Percentiles rank a stretch among this genome's conserved stretches.
These are phyloP conservation scores for Arxiozyma slooffiae DNA, from an alignment of 1,139 yeast genomes.

Conservation along the genomic window DNA sequence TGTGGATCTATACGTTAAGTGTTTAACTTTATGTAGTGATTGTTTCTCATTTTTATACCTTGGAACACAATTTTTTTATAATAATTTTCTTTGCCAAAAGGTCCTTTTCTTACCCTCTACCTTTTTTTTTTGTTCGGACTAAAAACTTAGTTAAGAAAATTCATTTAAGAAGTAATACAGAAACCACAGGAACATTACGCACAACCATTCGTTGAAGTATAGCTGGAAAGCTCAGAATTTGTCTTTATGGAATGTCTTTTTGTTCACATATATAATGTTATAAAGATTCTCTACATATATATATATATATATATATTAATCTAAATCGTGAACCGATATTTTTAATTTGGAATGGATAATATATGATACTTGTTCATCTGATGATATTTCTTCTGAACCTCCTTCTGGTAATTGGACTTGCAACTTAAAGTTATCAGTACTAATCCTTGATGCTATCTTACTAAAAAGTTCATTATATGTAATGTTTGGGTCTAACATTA, in stretches of 20 bases:
- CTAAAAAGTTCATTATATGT: conserved; percentile 51
- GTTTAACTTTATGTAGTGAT: no score
- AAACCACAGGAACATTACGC: not conserved
- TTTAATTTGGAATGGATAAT: conserved; percentile 31
- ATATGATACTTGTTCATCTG: conserved; percentile 29
- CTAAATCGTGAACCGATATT: conserved; percentile 27
- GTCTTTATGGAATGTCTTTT: not conserved
- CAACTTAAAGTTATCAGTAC: conserved; percentile 31
- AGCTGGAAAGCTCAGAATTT: no score
- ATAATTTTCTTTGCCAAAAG: no score
- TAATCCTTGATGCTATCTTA: conserved; percentile 58
- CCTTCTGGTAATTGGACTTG: conserved; percentile 27
- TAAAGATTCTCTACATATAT: not conserved
- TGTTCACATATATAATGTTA: not conserved
- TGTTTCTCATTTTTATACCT: no score
- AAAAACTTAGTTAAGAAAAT: no score
- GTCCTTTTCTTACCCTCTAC: no score
- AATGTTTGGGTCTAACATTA: conserved; percentile 57
- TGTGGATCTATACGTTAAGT: not conserved
- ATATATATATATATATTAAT: conserved; percentile 6
- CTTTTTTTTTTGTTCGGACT: no score
- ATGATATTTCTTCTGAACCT: conserved; percentile 28
- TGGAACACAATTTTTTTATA: no score
- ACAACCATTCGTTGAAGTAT: not conserved
- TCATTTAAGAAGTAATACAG: not conserved